Evolutionary conservation across 2,329 filamentous ascomycete genomes (phyloP), one percentile per base, ranked within the genome.

Genomic region (Aspergillus versicolor): DNA sequence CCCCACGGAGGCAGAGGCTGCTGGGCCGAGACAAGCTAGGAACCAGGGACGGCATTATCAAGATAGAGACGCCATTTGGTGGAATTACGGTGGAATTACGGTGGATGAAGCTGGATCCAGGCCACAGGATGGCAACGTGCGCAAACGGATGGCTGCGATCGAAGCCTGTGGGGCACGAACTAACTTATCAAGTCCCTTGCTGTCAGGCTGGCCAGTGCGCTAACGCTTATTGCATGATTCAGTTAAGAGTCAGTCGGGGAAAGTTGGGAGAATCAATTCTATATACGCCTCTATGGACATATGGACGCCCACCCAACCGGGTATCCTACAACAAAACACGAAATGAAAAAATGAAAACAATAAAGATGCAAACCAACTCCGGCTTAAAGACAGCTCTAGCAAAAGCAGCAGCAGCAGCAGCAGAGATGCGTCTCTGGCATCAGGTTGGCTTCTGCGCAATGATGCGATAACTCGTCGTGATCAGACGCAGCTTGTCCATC

Each of bases 401-500:
- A 9, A 27, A 8, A 27, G 24, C 24, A 27, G 7, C 8, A 3
- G 8, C 2, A 27, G 7, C 24, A 27, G 24, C 24, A 27, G 24
- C 24, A 27, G 8, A 27, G 42, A 34, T 21, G 21, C 21, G 21
- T 21, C 21, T 21, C 21, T 21, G 21, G 21, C 21, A 21, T 21
- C 21, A 21, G 21, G 21, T 21, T 21, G 21, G 78, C 65, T 82
- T 83, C 66, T 77, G 75, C 0, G 81, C 81, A 58, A 83, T 77
- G 54, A 83, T 76, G 46, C 81, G 77, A 56, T 82, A 82, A 51
- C 79, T 82, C 7, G 81, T 83, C 3, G 78, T 79, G 21, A 78
- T 77, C 15, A 83, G 68, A 11, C 80, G 76, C 80, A 80, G 79
- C 17, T 73, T 75, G 61, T 83, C 81, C 81, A 83, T 83, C 70